Percentiles rank a stretch among this genome's conserved stretches.
These are phyloP conservation scores for Leccinum imitatum DNA, from an alignment of 768 basidiomycete species.

Conservation along the genomic window DNA sequence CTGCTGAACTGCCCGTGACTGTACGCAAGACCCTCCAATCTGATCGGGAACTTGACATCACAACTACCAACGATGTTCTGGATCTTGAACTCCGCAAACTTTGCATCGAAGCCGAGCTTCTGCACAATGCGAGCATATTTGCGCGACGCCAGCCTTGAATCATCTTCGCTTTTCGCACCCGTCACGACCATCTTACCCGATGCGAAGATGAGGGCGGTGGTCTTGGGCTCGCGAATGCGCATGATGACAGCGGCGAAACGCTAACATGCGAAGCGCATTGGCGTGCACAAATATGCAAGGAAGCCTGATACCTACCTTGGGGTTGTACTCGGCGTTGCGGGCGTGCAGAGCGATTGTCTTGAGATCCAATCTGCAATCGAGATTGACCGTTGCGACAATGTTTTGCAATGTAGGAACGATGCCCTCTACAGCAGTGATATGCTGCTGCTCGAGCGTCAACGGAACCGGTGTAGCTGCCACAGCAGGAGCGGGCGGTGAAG, in stretches of 20 bases:
- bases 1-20: constrained; percentile 97
- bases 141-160: constrained; percentile 92
- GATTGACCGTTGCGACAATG: constrained; percentile 98
- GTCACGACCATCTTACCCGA: constrained; percentile 99
- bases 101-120: constrained; percentile 98
- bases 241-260: constrained; percentile 99
- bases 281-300: constrained; percentile 44
- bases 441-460: constrained; percentile 85
- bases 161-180: constrained; percentile 98
- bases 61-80: constrained; percentile 99
- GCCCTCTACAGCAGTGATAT: constrained; percentile 95
- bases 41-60: constrained; percentile 98
- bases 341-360: constrained; percentile 99
- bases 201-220: constrained; percentile 98
- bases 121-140: constrained; percentile 99
- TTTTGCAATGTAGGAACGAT: constrained; percentile 99
- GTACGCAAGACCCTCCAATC: constrained; percentile 95
- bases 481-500: constrained; percentile 50
- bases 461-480: constrained; percentile 69
- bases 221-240: constrained; percentile 99
- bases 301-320: constrained; percentile 82
- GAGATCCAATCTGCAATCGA: constrained; percentile 93
- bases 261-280: constrained; percentile 72
- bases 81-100: constrained; percentile 99
- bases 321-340: constrained; percentile 98